phyloP scores from a whole-genome alignment of 306 rosid genomes.

The Myrica gale region DNA sequence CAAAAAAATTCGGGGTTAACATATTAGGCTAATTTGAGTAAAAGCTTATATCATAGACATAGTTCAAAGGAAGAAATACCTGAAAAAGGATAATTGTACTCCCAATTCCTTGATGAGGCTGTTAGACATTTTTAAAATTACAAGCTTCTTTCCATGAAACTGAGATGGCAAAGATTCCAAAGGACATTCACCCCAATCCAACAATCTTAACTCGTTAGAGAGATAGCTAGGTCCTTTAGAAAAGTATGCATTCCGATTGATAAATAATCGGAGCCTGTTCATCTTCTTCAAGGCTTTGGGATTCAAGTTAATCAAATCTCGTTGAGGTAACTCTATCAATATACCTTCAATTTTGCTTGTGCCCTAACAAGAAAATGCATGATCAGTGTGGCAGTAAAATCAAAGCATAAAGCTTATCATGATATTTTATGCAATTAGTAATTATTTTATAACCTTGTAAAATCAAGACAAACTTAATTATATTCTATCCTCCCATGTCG shows the following conservation, averaged over 20 bases:
- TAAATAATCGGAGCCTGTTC: not conserved
- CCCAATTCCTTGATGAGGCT: not conserved
- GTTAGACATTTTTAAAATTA: no score
- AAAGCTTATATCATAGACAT: not conserved
- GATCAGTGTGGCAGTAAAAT: no score
- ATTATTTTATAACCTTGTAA: not conserved
- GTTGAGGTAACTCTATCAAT: not conserved
- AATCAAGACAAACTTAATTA: not conserved
- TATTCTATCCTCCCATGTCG: no score
- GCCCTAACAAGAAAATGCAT: not conserved
- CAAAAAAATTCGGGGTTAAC: no score
- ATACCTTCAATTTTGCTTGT: conserved; percentile 6
- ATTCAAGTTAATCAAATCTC: not conserved
- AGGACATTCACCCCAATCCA: not conserved
- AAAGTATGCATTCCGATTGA: not conserved
- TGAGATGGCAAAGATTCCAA: not conserved
- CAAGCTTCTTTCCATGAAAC: no score
- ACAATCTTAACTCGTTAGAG: not conserved
- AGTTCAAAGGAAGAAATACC: not conserved
- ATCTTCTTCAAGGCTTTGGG: not conserved
- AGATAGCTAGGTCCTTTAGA: not conserved
- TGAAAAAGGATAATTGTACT: not conserved
- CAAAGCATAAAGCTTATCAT: not conserved
- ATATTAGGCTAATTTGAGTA: not conserved
- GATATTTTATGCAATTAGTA: no score